Evolutionary conservation across 2,329 filamentous ascomycete genomes (phyloP).

Genomic region (Dryadomyces sulphureus): DNA sequence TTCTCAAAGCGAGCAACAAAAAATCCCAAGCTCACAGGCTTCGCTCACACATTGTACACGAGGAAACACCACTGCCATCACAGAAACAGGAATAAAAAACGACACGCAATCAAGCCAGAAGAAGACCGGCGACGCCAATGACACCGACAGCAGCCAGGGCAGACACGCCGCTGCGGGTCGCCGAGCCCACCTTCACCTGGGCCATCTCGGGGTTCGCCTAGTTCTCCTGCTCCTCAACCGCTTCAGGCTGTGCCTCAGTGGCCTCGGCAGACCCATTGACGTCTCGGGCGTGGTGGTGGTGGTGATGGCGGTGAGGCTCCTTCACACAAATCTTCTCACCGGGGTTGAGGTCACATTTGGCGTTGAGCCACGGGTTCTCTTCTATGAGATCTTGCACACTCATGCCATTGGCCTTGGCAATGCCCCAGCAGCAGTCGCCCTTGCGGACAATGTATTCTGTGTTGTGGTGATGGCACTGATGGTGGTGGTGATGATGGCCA

Average conservation of each 20-base stretch:
- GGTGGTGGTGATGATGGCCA: not conserved
- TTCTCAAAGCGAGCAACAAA: not conserved
- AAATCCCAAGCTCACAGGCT: not conserved
- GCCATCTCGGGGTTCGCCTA: not conserved
- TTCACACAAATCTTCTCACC: conserved; percentile 5
- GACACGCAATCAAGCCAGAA: not conserved
- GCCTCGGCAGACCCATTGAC: not conserved
- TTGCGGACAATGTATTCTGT: not conserved
- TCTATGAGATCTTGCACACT: not conserved
- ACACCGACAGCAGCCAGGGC: not conserved
- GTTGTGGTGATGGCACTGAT: not conserved
- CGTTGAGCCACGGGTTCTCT: conserved; percentile 3
- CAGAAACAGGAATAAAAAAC: not conserved
- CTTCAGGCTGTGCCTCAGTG: not conserved
- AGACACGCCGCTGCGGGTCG: not conserved
- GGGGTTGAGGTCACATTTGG: not conserved
- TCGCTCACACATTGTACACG: not conserved
- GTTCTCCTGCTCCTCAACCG: not conserved
- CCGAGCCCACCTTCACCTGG: not conserved
- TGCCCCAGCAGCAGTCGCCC: conserved; percentile 4
- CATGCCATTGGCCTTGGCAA: conserved; percentile 1
- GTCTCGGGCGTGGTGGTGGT: not conserved
- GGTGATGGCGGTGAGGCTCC: not conserved
- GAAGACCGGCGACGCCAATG: not conserved
- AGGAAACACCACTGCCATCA: not conserved